Evolutionary conservation across 208 protist genomes (phyloP).

Genomic region (Leishmania mexicana): DNA sequence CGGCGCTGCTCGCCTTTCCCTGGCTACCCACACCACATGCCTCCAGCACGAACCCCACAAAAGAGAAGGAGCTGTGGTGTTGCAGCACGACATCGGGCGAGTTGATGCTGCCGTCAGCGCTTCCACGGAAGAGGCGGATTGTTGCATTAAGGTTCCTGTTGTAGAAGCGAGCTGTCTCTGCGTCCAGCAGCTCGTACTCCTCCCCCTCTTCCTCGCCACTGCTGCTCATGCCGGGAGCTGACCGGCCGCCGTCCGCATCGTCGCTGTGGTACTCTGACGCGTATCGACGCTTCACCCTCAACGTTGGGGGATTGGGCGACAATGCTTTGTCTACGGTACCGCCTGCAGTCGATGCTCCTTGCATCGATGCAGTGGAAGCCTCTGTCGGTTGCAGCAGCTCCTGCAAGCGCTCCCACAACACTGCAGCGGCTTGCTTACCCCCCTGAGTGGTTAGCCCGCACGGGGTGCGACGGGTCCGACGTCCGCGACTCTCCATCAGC

Average conservation of each 20-base stretch:
- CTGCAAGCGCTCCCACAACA: slow-evolving; percentile 50
- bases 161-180: slow-evolving; percentile 50
- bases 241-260: slow-evolving; percentile 14
- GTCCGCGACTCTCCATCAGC: slow-evolving; percentile 54
- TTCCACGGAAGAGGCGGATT: slow-evolving; percentile 64
- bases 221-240: slow-evolving; percentile 9
- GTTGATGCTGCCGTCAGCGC: slow-evolving; percentile 54
- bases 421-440: slow-evolving; percentile 30
- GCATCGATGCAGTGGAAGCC: not conserved
- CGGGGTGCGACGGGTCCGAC: slow-evolving; percentile 21
- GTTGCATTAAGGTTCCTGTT: slow-evolving; percentile 58
- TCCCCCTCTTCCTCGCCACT: slow-evolving; percentile 27
- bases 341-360: not conserved
- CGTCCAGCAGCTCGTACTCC: slow-evolving; percentile 40
- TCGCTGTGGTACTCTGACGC: not conserved
- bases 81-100: slow-evolving; percentile 47
- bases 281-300: not conserved
- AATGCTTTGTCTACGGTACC: not conserved
- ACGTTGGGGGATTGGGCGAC: not conserved
- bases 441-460: slow-evolving; percentile 23
- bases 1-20: not conserved
- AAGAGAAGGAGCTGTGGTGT: slow-evolving; percentile 61
- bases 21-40: slow-evolving; percentile 52
- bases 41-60: slow-evolving; percentile 70
- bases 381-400: slow-evolving; percentile 37